Evolutionary conservation across 1,284 basidiomycete genomes (phyloP).

Genomic region (Agroathelia rolfsii): DNA sequence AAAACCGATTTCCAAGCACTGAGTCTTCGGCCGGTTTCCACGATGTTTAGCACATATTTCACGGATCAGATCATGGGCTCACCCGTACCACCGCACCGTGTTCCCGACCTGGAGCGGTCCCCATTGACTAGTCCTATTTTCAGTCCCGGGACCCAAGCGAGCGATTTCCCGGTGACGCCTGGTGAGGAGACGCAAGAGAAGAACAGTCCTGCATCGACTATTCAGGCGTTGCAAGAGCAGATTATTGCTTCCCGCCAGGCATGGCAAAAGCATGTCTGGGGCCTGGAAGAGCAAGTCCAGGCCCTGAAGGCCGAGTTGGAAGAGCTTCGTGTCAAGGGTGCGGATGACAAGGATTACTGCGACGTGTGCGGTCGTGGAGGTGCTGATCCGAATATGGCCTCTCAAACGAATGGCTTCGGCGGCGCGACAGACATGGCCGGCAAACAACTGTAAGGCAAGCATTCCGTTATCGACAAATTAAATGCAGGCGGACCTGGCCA

Average conservation of each 20-base stretch:
- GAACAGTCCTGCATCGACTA: conserved; percentile 38
- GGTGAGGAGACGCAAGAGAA: conserved; percentile 27
- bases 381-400: too few species aligned
- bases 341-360: conserved; percentile 37
- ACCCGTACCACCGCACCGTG: conserved; percentile 23
- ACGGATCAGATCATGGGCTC: conserved; percentile 44
- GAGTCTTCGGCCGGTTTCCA: conserved; percentile 66
- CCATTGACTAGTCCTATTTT: conserved; percentile 34
- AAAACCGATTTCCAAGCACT: conserved; percentile 54
- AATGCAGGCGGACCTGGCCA: too few species aligned
- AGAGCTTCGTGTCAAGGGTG: conserved; percentile 33
- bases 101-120: conserved; percentile 32
- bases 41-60: conserved; percentile 64
- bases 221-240: conserved; percentile 53
- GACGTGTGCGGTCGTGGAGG: conserved; percentile 50
- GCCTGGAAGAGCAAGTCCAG: conserved; percentile 62
- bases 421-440: too few species aligned
- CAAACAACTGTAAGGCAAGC: too few species aligned
- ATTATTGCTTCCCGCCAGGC: conserved; percentile 45
- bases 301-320: conserved; percentile 61
- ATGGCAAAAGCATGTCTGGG: conserved; percentile 66
- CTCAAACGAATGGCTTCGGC: too few species aligned
- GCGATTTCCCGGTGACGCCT: conserved; percentile 46
- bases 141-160: conserved; percentile 33
- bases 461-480: too few species aligned